phyloP scores from a whole-genome alignment of 176 grass and related monocot species.

The Rhynchospora breviuscula region DNA sequence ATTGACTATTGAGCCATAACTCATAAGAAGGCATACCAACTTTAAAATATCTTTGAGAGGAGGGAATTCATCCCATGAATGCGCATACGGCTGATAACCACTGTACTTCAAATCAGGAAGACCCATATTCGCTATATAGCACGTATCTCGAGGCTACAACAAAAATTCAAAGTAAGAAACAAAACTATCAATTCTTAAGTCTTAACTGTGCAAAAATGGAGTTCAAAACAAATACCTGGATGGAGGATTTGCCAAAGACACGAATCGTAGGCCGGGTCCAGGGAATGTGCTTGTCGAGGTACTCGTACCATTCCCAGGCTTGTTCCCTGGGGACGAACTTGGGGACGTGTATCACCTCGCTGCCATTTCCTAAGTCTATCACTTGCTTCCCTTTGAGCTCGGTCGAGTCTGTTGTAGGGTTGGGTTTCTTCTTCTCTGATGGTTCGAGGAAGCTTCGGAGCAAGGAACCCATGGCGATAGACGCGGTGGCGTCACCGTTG shows the following conservation, averaged over 20 bases:
- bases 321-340: conserved; percentile 42
- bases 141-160: conserved; percentile 53
- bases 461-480: conserved; percentile 46
- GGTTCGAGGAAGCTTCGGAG: conserved; percentile 26
- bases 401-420: neutral
- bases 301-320: conserved; percentile 72
- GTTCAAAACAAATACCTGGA: conserved; percentile 30
- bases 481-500: neutral
- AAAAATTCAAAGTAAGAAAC: neutral
- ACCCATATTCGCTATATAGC: conserved; percentile 65
- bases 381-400: conserved; percentile 21
- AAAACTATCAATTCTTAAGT: neutral
- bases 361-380: conserved; percentile 50
- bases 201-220: neutral
- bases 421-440: neutral
- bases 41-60: conserved; percentile 73
- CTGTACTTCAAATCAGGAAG: conserved; percentile 68
- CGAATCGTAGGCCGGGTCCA: conserved; percentile 62
- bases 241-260: conserved; percentile 54
- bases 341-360: conserved; percentile 66
- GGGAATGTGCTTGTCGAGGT: conserved; percentile 56
- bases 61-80: conserved; percentile 90
- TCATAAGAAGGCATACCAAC: conserved; percentile 22
- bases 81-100: conserved; percentile 45
- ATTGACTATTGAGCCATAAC: neutral